phyloP scores from a whole-genome alignment of 768 basidiomycete genomes.

The Leccinum uliginosum region DNA sequence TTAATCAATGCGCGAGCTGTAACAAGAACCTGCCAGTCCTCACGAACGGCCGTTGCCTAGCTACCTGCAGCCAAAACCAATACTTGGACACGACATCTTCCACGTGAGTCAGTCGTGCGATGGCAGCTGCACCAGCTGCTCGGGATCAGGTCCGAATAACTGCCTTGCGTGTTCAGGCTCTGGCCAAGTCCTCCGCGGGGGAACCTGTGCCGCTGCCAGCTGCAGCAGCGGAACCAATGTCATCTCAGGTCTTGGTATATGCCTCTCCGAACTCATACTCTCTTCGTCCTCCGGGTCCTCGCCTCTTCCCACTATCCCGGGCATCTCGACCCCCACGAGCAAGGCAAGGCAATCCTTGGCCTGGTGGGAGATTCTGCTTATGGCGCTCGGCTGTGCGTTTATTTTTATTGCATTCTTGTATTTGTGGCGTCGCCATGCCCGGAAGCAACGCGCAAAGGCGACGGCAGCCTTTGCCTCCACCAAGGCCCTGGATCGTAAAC shows the following conservation, averaged over 20 bases:
- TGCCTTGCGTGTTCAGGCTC: slow-evolving; percentile 74
- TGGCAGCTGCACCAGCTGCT: slow-evolving; percentile 73
- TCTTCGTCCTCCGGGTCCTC: slow-evolving; percentile 38
- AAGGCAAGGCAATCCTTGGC: slow-evolving; percentile 38
- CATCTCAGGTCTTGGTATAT: slow-evolving; percentile 69
- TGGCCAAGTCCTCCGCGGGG: slow-evolving; percentile 54
- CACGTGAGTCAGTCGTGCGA: slow-evolving; percentile 71
- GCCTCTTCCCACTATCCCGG: slow-evolving; percentile 51
- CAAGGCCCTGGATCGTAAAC: slow-evolving; percentile 47
- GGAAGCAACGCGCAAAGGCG: slow-evolving; percentile 60
- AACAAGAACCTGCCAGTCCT: slow-evolving; percentile 64
- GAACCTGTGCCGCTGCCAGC: slow-evolving; percentile 58
- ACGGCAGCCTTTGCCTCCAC: slow-evolving; percentile 62
- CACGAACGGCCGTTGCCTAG: slow-evolving; percentile 70
- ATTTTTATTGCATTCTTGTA: slow-evolving; percentile 65
- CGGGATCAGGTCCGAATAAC: slow-evolving; percentile 57
- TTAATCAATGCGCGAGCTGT: slow-evolving; percentile 77
- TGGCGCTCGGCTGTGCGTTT: slow-evolving; percentile 77
- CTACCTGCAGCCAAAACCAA: slow-evolving; percentile 68
- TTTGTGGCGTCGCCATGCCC: slow-evolving; percentile 66
- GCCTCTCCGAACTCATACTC: slow-evolving; percentile 69
- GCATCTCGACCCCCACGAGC: slow-evolving; percentile 49
- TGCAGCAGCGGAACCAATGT: slow-evolving; percentile 55
- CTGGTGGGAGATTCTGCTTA: slow-evolving; percentile 87
- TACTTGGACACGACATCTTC: slow-evolving; percentile 65